Evolutionary conservation across 1,284 basidiomycete genomes (phyloP).

Genomic region (Sphagnurus paluster): DNA sequence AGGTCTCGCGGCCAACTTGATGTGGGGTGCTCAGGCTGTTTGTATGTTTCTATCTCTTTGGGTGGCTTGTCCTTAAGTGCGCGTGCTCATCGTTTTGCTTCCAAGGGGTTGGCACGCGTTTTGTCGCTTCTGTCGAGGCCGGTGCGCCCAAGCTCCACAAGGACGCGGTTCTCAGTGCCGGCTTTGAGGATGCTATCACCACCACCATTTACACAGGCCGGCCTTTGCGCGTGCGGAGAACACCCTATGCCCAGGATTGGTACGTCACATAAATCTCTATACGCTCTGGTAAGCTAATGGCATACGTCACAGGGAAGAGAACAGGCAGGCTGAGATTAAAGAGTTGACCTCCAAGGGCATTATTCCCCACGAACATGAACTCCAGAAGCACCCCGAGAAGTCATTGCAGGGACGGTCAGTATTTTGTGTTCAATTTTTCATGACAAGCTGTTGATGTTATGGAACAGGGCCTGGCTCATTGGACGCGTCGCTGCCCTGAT

Average conservation of each 20-base stretch:
- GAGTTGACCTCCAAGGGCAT: conserved; percentile 76
- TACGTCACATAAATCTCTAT: conserved; percentile 30
- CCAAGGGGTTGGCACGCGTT: conserved; percentile 79
- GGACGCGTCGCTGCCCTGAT: conserved; percentile 79
- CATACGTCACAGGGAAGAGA: conserved; percentile 39
- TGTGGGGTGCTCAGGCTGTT: conserved; percentile 80
- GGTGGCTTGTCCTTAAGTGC: neutral
- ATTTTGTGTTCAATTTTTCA: neutral
- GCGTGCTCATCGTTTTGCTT: conserved; percentile 5
- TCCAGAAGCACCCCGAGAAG: conserved; percentile 78
- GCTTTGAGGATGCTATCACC: conserved; percentile 71
- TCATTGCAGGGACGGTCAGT: conserved; percentile 37
- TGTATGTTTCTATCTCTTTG: conserved; percentile 51
- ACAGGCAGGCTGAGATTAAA: conserved; percentile 74
- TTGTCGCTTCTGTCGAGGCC: conserved; percentile 85
- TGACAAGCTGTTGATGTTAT: neutral
- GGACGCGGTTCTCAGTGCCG: conserved; percentile 63
- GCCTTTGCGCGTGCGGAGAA: conserved; percentile 80
- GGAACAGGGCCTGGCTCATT: conserved; percentile 64
- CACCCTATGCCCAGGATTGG: conserved; percentile 81
- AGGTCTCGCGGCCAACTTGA: conserved; percentile 81
- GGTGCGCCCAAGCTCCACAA: conserved; percentile 84
- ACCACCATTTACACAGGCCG: conserved; percentile 89
- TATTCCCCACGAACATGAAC: conserved; percentile 69
- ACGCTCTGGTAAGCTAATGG: neutral